Evolutionary conservation across 106 monocot species (phyloP).

Genomic region (Allium sativum): DNA sequence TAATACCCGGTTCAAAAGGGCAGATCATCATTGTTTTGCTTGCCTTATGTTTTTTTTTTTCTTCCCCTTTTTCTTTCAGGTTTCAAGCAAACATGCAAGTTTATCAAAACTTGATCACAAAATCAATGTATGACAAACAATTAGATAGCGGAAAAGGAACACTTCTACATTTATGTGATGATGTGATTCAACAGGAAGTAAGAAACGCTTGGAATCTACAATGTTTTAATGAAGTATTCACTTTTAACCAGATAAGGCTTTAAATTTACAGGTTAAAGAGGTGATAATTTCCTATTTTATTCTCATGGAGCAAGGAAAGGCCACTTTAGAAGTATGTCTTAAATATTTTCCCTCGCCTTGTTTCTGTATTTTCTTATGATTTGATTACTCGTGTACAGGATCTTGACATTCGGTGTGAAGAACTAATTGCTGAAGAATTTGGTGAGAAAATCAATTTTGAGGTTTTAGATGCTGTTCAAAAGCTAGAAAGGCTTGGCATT

Average conservation of each 20-base stretch:
- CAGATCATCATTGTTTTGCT: too few relatives aligned
- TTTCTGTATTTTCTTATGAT: neutral
- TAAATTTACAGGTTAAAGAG: slow-evolving; percentile 67
- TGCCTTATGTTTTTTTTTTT: too few relatives aligned
- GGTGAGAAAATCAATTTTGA: slow-evolving; percentile 76
- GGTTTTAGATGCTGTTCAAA: slow-evolving; percentile 78
- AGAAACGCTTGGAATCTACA: neutral
- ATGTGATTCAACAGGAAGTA: slow-evolving; percentile 98
- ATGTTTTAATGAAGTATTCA: too few relatives aligned
- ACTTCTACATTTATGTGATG: slow-evolving; percentile 88
- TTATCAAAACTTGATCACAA: slow-evolving; percentile 81
- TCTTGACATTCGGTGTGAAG: slow-evolving; percentile 76
- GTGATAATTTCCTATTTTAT: slow-evolving; percentile 90
- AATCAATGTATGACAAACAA: slow-evolving; percentile 98
- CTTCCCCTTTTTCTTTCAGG: slow-evolving; percentile 21
- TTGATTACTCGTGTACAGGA: slow-evolving; percentile 30
- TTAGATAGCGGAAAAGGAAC: slow-evolving; percentile 93
- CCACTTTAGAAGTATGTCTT: slow-evolving; percentile 52
- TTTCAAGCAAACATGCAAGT: slow-evolving; percentile 85
- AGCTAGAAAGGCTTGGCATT: slow-evolving; percentile 93
- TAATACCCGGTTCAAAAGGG: too few relatives aligned
- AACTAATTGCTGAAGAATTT: slow-evolving; percentile 83
- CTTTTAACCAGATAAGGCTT: neutral
- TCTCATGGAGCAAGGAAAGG: slow-evolving; percentile 87
- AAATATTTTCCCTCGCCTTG: neutral